Base-by-base conservation (phyloP, 257 asterid species). In the Nicotiana obtusifolia region DNA sequence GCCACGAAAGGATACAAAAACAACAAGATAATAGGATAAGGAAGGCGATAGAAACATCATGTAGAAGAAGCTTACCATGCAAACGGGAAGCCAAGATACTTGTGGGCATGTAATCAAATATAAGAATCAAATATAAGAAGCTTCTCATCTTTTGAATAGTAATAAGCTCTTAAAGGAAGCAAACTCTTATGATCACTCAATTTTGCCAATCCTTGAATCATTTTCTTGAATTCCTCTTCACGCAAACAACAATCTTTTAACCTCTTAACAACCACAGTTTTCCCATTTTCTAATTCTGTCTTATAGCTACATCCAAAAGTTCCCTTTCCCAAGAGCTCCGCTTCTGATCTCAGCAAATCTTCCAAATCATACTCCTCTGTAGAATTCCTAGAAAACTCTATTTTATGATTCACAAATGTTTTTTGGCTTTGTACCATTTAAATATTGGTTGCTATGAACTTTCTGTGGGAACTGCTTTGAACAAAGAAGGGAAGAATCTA, bases 41-140 rank as follows among this genome's bases (percentile, higher is more conserved):
- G 3, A 61, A 61, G 28, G 28, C 67, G 22, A 10, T n/a, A n/a
- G n/a, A n/a, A n/a, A n/a, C 20, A 13, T 3, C 26, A 28, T 30
- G 20, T 20, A 80, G 64, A 37, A 41, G 24, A 31, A 6, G 44
- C 35, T 19, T 81, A 87, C 89, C 80, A 22, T 87, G 89, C 17
- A 89, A 76, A 62, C 75, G 35, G 20, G 81, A 57, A 60, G 87
- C 83, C 54, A 89, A 30, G 41, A 81, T 85, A 22, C 80, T 80
- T 68, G 16, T 71, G 37, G 71, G 20, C 44, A 69, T 80, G 44
- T 84, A 82, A 77, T 87, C 87, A 44, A 78, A 87, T 69, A 87
- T 83, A 83, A 89, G 78, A 79, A 89, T 87, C 87, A 44, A 78
- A 87, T 69, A 87, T 83, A 83, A 89, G 78, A 79, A 89, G 37